Evolutionary conservation across 2,329 filamentous ascomycete genomes (phyloP), one percentile per base, ranked within the genome.

Genomic region (Dactylellina drechsleri): DNA sequence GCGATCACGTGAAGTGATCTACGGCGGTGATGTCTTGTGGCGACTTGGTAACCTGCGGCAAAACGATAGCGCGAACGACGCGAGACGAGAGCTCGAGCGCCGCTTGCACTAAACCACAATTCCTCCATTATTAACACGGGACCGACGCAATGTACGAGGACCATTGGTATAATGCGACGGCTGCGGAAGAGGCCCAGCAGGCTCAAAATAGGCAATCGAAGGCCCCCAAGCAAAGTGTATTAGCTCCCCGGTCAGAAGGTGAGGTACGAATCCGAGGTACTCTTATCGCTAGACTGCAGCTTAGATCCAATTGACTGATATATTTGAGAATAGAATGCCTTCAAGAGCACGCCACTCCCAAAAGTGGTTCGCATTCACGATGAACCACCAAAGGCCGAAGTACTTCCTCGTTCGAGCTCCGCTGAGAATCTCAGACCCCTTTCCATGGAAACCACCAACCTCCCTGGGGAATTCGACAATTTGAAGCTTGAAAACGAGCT

Each of bases 401-500:
- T 78, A 31, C 77, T 68, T 5, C 64, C 67, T 20, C 76, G 78
- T 50, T 74, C 78, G 57, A 78, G 76, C 31, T 80, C 79, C 6
- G 73, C 68, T 53, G 72, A 66, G 18, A 76, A 78, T 50, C 50
- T 78, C 20, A 77, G 75, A 47, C 28, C 57, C 20, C 31, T 26
- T 13, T 43, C 7, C 5, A 18, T 52, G 13, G 45, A 60, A 18
- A 1, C 36, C 13, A 20, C n/a, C 2, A 76, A 81, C 72, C 36
- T 59, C 78, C 80, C 73, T 83, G 79, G 80, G 83, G 80, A 15
- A 4, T n/a, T 53, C 13, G 58, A 68, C 18, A 64, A 20, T 7
- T 20, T 60, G 18, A 68, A 75, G n/a, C 50, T 75, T 23, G 71
- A 75, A 18, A 83, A 89, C 83, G 82, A 88, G 77, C 80, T 89